Conservation (phyloP, 345 rosid genomes). For the Eucalyptus leucophloia region DNA sequence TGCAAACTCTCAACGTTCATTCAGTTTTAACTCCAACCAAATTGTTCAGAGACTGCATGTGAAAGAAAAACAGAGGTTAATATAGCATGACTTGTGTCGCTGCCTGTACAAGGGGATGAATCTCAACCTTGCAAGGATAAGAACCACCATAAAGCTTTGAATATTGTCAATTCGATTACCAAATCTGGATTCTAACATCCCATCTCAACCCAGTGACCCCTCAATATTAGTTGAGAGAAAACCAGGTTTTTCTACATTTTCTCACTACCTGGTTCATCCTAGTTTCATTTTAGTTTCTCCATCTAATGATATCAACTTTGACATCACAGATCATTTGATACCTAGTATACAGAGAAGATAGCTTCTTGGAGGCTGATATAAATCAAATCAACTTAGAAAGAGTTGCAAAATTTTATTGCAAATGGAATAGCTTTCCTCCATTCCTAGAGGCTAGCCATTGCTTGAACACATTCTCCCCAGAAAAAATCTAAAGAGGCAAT, state of each 20-base stretch:
- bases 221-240: background rate
- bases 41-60: background rate
- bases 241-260: accelerated
- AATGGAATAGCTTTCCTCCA: background rate
- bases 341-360: background rate
- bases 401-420: background rate
- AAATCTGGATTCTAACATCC: background rate
- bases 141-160: background rate
- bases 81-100: background rate
- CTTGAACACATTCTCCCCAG: background rate
- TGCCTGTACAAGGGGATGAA: background rate
- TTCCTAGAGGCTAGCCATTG: background rate
- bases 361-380: background rate
- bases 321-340: background rate
- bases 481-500: background rate
- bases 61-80: background rate
- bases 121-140: background rate
- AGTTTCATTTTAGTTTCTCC: background rate
- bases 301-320: background rate
- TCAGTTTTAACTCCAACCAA: background rate
- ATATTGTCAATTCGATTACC: background rate
- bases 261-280: background rate
- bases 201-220: background rate
- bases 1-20: conserved; percentile 6
- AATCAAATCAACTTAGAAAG: background rate